phyloP scores from a whole-genome alignment of 2,329 filamentous ascomycete species.

The Penicillium sp. region DNA sequence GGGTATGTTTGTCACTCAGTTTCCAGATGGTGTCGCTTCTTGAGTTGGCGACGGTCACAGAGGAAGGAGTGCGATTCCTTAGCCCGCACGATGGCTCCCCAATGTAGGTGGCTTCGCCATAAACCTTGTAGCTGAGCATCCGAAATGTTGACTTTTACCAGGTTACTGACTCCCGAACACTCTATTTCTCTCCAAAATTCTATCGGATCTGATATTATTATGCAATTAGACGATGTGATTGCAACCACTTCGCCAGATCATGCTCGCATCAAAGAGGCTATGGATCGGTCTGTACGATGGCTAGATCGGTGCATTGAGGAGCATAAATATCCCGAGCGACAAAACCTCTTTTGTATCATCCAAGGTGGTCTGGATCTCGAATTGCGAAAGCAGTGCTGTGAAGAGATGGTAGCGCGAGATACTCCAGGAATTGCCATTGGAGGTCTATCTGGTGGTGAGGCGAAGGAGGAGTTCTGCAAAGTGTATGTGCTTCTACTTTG shows the following conservation, averaged over 20 bases:
- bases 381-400: constrained; percentile 78
- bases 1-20: constrained; percentile 47
- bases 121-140: not conserved
- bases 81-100: constrained; percentile 92
- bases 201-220: constrained; percentile 97
- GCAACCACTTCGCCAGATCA: constrained; percentile 91
- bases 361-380: constrained; percentile 91
- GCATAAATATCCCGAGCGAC: constrained; percentile 75
- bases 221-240: constrained; percentile 98
- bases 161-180: constrained; percentile 91
- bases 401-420: constrained; percentile 82
- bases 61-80: constrained; percentile 93
- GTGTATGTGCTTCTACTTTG: constrained; percentile 51
- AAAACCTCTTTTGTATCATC: constrained; percentile 98
- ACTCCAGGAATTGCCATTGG: constrained; percentile 97
- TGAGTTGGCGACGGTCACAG: constrained; percentile 88
- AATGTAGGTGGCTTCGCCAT: constrained; percentile 57
- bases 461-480: constrained; percentile 86
- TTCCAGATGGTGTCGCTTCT: constrained; percentile 99
- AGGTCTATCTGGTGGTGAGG: constrained; percentile 90
- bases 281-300: constrained; percentile 93
- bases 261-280: constrained; percentile 86
- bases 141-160: constrained; percentile 26
- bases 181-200: constrained; percentile 95
- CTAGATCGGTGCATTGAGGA: constrained; percentile 90